phyloP scores from a whole-genome alignment of 78 protist species.

The slime mould (Dictyostelium discoideum) region dicty_2.7 NC_007091.3:5024001-5024500 shows the following conservation, averaged over 20 bases:
- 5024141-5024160: constrained; percentile 25
- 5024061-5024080: constrained; percentile 67
- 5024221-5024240: not conserved
- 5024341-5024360: constrained; percentile 50
- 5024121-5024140: constrained; percentile 49
- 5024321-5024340: constrained; percentile 27
- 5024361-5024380: constrained; percentile 57
- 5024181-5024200: constrained; percentile 45
- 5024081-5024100: constrained; percentile 41
- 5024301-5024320: constrained; percentile 42
- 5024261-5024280: not conserved
- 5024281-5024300: constrained; percentile 68
- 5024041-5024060: constrained; percentile 51
- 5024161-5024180: constrained; percentile 68
- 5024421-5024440: constrained; percentile 71
- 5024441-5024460: constrained; percentile 63
- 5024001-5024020: not conserved
- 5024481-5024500: constrained; percentile 62
- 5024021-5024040: constrained; percentile 26
- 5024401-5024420: constrained; percentile 51
- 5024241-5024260: not conserved
- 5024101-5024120: constrained; percentile 71
- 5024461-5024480: constrained; percentile 27
- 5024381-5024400: constrained; percentile 63
- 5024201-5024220: constrained; percentile 45